These are phyloP conservation scores for Penicillium soppii DNA, from an alignment of 495 filamentous ascomycete species.

Conservation along the genomic window DNA sequence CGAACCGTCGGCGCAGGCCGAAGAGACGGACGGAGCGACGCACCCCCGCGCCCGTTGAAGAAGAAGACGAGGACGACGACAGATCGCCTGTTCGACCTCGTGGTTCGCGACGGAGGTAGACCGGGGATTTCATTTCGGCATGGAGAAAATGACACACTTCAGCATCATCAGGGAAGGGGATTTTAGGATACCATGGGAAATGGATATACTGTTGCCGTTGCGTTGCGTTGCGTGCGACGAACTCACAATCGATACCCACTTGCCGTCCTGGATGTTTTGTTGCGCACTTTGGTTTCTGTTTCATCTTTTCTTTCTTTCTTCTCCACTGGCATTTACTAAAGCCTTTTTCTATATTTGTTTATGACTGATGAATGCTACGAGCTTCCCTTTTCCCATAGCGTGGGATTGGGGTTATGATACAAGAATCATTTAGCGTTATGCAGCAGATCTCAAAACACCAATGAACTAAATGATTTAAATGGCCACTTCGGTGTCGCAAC, in stretches of 20 bases:
- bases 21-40: conserved; percentile 70
- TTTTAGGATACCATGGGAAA: conserved; percentile 16
- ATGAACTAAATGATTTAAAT: no score
- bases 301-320: not conserved
- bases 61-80: conserved; percentile 67
- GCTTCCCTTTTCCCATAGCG: not conserved
- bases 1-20: conserved; percentile 65
- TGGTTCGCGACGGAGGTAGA: conserved; percentile 28
- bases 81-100: conserved; percentile 24
- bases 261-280: not conserved
- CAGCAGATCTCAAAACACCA: no score
- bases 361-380: conserved; percentile 29
- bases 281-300: not conserved
- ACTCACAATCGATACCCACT: conserved; percentile 29
- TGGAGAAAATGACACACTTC: no score
- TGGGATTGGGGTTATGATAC: conserved; percentile 5
- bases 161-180: not conserved
- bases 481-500: no score
- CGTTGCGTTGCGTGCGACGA: conserved; percentile 20
- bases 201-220: conserved; percentile 23
- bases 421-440: no score
- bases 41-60: conserved; percentile 82
- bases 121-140: not conserved
- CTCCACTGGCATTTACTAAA: not conserved
- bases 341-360: not conserved